Evolutionary conservation across 768 basidiomycete genomes (phyloP), one percentile per base, ranked within the genome.

Genomic region (Trametes sanguinea): DNA sequence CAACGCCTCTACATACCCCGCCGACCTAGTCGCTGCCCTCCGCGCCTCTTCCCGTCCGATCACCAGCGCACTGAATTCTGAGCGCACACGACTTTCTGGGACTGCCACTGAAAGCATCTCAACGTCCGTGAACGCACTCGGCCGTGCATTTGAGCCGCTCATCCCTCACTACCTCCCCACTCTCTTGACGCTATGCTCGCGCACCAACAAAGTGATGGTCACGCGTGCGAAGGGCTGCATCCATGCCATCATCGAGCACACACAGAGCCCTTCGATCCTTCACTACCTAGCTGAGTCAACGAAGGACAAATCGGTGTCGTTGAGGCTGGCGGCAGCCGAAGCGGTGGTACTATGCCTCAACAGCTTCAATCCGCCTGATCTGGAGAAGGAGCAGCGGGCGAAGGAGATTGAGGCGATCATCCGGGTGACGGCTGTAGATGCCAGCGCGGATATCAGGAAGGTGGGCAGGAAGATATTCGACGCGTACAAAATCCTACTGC

Each of bases 171-270:
- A 89, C 68, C 66, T 94, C 45, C 92, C 92, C 0, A 75, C 85
- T 6, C 76, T 95, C 17, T 76, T 95, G 11, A 74, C 76, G 1
- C 75, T 92, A 27, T 91, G 89, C 64, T 79, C 84, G 16, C 84
- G 90, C 22, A 81, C 92, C 17, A 94, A 89, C 79, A 94, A 92
- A 73, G 84, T 94, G 50, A 84, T 90, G 68, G 75, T 86, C 66
- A 81, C 78, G 45, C 87, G 91, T 35, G 87, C 89, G 1, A 83
- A 80, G 62, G 70, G 79, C 0, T 85, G 84, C 66, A 81, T 93
- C 45, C 70, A 81, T 44, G 69, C 79, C 27, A 81, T 92, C 61
- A 80, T 93, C 46, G 85, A 89, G 65, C 72, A 80, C 48, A 88
- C 90, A 0, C 90, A 89, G 62, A 80, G 87, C 9, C 83, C 89